Evolutionary conservation across 2,329 filamentous ascomycete genomes (phyloP).

Genomic region (Zymoseptoria pseudotritici): DNA sequence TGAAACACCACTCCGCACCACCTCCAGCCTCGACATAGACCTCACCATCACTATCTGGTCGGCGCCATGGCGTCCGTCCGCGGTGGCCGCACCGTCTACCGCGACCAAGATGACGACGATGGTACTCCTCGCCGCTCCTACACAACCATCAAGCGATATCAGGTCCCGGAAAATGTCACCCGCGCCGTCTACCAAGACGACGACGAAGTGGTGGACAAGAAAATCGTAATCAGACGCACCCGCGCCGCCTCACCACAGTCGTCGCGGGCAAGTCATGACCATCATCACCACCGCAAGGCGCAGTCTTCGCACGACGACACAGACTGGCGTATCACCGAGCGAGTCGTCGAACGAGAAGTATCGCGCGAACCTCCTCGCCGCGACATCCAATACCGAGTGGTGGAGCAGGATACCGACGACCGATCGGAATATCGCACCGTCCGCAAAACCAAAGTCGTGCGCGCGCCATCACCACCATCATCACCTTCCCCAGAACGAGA

Average conservation of each 20-base stretch:
- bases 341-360: conserved; percentile 26
- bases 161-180: conserved; percentile 42
- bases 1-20: neutral
- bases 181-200: conserved; percentile 26
- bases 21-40: neutral
- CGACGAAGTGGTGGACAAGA: conserved; percentile 33
- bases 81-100: conserved; percentile 33
- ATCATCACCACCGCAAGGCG: conserved; percentile 4
- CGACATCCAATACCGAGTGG: conserved; percentile 27
- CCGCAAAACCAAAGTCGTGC: conserved; percentile 26
- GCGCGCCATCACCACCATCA: conserved; percentile 30
- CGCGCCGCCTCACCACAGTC: conserved; percentile 14
- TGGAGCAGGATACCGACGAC: conserved; percentile 26
- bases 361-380: conserved; percentile 22
- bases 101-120: conserved; percentile 38
- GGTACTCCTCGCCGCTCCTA: conserved; percentile 35
- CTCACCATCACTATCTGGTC: neutral
- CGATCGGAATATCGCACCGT: conserved; percentile 34
- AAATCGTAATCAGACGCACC: conserved; percentile 39
- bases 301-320: conserved; percentile 14
- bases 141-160: conserved; percentile 55
- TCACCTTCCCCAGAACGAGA: conserved; percentile 37
- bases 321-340: conserved; percentile 34
- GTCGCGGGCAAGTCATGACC: conserved; percentile 8
- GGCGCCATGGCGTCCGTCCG: conserved; percentile 31